Base-by-base conservation (phyloP, 2,329 filamentous ascomycete genomes). In the Monosporascus sp. region DNA sequence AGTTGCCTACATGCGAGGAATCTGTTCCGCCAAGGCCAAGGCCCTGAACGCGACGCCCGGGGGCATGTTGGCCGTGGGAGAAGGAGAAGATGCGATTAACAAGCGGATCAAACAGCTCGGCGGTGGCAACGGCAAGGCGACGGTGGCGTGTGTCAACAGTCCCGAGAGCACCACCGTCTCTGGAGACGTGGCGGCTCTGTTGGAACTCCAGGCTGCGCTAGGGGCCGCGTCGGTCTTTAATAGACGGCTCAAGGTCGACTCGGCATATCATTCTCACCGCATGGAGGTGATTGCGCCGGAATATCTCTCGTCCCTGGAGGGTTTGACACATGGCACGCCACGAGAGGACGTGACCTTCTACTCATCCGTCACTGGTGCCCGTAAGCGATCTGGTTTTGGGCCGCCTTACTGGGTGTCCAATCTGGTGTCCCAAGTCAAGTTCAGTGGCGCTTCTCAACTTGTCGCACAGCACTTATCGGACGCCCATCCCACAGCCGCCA, bases 251-350 rank as follows among this genome's bases (percentile, higher is more conserved):
- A 58, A 58, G 24, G 61, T 68, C 1, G 49, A 57, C 0, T 45
- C 61, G 2, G 66, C 66, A 2, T 71, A 69, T 44, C 69, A 71
- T 40, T 71, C 68, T 0, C 52, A 59, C 8, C 61, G 65, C 16
- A 69, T 70, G 67, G 7, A 46, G n/a, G 24, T 19, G 2, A 48
- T 66, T 1, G 57, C 56, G 1, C 48, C 57, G 1, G 54, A 56
- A 8, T 69, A 69, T 36, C 1, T 22, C 52, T 55, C 6, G n/a
- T 54, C 16, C 4, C 27, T 53, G 9, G 24, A 41, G 48, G 36
- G 26, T 16, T 5, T 51, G 48, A 11, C 17, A 44, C 7, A 17
- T 22, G 31, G 48, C 52, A 36, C 24, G 24, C 24, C 24, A 26
- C 24, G 24, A 26, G 24, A 26, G 24, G 24, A 6, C 24, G 24